Base-by-base conservation (phyloP, 768 basidiomycete genomes). In the Leccinum uliginosum region DNA sequence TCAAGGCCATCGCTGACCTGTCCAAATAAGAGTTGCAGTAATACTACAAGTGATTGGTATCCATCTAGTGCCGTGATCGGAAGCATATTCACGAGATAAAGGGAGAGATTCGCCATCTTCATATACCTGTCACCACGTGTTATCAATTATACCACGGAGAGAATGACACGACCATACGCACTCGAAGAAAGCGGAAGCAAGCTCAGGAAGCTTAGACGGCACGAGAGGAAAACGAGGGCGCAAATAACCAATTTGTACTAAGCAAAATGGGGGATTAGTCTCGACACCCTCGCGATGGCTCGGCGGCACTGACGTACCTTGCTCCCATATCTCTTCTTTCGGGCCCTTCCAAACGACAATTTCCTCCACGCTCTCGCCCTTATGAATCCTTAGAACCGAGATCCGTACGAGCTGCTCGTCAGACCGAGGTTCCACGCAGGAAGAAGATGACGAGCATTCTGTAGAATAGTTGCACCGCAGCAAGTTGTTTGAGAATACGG, bases 81-180 rank as follows among this genome's bases (percentile, higher is more conserved):
- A 23, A 94, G 76, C 26, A 91, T 79, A 68, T 95, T 95, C 75
- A 94, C 85, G 56, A 93, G 71, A 68, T 82, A 93, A 2, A 95
- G 75, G 3, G 91, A 93, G 30, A 93, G 69, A n/a, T 85, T 83
- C 2, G 89, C 78, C 65, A 83, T 81, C 32, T 75, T 71, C 57
- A 85, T 70, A 58, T 89, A 89, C 58, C 89, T 88, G 61, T 54
- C 11, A 29, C n/a, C 4, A 44, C 15, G 7, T 19, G 45, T 4
- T 35, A 17, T 62, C 34, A 50, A 26, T 19, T 2, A 21, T 48
- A 15, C 9, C 14, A 3, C 38, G 23, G 19, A 23, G 14, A 30
- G 32, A 50, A 29, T 26, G 12, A 19, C 10, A 15, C 32, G 32
- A 45, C 19, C 10, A 5, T n/a, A 77, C 86, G 57, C 62, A 91